Base-by-base conservation (phyloP, 2,329 filamentous ascomycete species). In the Paramyrothecium sp. region DNA sequence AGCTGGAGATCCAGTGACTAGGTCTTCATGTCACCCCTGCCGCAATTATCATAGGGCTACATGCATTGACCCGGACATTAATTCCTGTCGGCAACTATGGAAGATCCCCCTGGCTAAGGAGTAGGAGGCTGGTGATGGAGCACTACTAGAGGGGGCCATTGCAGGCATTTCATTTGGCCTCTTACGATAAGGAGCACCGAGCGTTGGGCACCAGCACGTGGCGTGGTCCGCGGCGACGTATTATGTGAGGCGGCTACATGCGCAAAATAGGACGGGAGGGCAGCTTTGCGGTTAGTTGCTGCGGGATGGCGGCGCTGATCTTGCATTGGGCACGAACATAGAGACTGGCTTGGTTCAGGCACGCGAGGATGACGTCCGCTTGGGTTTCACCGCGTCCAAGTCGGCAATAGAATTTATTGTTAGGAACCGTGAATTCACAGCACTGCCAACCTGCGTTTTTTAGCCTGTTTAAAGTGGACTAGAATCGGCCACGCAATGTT, bases 51-150 rank as follows among this genome's bases (percentile, higher is more conserved):
- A 22, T 33, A 53, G 51, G 51, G 51, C 51, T 53, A 53, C 51
- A 53, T 38, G 51, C 30, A 41, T 7, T 20, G 17, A 17, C 13
- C 13, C 19, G 19, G 51, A 30, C 51, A 21, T 20, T 41, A 22
- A 22, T 3, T 38, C 19, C 26, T 20, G 33, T 22, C 33, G 51
- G 51, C 20, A 53, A 53, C 30, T 17, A 30, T 34, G 30, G 51
- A 53, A 33, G 33, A 53, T 53, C 51, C 51, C 47, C 51, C 51
- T 53, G 51, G 38, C 51, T 53, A 53, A n/a, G 26, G 49, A 21
- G 26, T 7, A 33, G n/a, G 26, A 21, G 7, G 51, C 33, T 26
- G 13, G 51, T 53, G 51, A 20, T 19, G 20, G 30, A 41, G 51
- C 38, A 44, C 7, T 44, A 44, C 38, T 44, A 7, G 13, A 19